Base-by-base conservation (phyloP, 2,329 filamentous ascomycete genomes). In the Stachybotrys chlorohalonatus region DNA sequence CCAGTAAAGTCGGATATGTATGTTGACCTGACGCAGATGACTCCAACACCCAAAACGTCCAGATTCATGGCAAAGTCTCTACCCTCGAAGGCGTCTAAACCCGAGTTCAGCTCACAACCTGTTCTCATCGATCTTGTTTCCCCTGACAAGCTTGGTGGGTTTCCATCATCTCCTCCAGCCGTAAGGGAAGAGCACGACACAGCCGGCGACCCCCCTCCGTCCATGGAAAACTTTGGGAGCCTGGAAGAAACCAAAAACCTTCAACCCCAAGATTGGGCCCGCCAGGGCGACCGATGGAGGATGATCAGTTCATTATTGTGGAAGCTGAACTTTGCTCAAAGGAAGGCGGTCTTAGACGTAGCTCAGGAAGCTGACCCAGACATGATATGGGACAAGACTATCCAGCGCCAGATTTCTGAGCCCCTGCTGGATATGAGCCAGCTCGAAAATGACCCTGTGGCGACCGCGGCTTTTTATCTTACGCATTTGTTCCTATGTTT, bases 401-500 rank as follows among this genome's bases (percentile, higher is more conserved):
- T 62, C 7, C 42, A 56, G 9, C 51, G 57, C 6, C 63, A 63
- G 9, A 39, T 66, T 15, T 47, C 31, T 11, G 48, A 58, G 1
- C 64, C 63, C 1, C 32, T 62, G 9, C 49, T 50, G 13, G 53
- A 58, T 36, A 7, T 52, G 1, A 31, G 49, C 9, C 52, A 57
- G 15, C 54, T 66, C 11, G 47, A 54, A 1, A n/a, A 51, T 7
- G 49, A 51, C 11, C 57, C 52, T 5, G 11, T 52, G 7, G 55
- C 59, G 16, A 59, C 60, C 5, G 51, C 61, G 39, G 58, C 63
- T 1, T 69, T 70, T 46, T 68, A 73, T 49, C 11, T 68, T 6
- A 62, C 63, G 7, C 61, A 64, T 15, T 39, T 69, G 8, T 72
- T 68, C 48, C 53, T 69, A 7, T 64, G 63, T 51, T 70, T 66